phyloP scores from a whole-genome alignment of 2,329 filamentous ascomycete genomes.

The Talaromyces verruculosus region DNA sequence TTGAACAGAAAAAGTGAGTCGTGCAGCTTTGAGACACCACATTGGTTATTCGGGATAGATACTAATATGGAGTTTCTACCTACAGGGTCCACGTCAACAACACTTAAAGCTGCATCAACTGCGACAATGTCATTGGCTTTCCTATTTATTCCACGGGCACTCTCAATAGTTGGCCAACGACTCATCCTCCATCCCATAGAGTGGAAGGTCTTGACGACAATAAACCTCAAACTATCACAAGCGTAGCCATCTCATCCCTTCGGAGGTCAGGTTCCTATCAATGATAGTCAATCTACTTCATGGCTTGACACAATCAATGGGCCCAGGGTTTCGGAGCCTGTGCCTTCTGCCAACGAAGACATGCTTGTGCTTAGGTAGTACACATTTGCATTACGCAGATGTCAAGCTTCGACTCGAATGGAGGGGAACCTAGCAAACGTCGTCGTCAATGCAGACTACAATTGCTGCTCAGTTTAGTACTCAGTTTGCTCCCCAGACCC shows the following conservation, averaged over 20 bases:
- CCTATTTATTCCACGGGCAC: no score
- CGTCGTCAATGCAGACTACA: not conserved
- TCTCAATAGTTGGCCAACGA: no score
- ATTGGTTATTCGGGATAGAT: not conserved
- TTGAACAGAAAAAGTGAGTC: not conserved
- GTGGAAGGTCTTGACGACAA: not conserved
- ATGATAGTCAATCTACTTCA: conserved; percentile 78
- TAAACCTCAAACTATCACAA: not conserved
- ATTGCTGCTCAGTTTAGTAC: not conserved
- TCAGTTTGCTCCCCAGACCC: not conserved
- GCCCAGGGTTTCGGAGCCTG: conserved; percentile 76
- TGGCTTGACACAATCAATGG: conserved; percentile 94
- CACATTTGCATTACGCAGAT: conserved; percentile 47
- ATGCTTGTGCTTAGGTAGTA: conserved; percentile 66
- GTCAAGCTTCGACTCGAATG: not conserved
- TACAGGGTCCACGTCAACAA: not conserved
- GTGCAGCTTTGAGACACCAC: not conserved
- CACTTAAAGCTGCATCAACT: not conserved
- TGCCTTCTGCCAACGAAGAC: conserved; percentile 71
- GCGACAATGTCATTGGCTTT: not conserved
- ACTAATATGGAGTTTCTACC: not conserved
- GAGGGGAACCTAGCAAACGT: not conserved
- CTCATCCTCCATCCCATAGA: not conserved
- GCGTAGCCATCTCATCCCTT: not conserved
- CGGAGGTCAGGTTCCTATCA: conserved; percentile 44